phyloP scores from a whole-genome alignment of 73 alveolate genomes.

The Paraurostyla sp. region DNA sequence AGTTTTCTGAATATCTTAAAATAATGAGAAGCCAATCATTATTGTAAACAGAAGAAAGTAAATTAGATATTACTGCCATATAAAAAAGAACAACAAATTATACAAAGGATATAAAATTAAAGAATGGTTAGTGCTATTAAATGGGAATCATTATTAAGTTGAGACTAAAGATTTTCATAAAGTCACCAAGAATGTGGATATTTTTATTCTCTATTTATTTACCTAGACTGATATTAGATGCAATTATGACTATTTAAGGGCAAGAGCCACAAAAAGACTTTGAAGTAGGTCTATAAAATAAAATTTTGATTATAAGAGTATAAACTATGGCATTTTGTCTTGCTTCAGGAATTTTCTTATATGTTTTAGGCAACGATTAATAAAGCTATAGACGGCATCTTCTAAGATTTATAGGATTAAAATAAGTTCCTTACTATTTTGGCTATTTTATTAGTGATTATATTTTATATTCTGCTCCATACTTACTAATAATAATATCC shows the following conservation, averaged over 20 bases:
- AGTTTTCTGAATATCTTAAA: neutral
- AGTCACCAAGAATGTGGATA: constrained; percentile 43
- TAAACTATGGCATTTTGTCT: constrained; percentile 6
- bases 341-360: constrained; percentile 32
- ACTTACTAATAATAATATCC: neutral
- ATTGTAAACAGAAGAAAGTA: neutral
- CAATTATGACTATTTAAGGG: neutral
- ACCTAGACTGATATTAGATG: constrained; percentile 4
- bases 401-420: constrained; percentile 38
- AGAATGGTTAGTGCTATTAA: too few relatives aligned
- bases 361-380: constrained; percentile 12
- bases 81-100: neutral
- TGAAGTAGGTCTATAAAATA: neutral
- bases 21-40: neutral
- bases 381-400: neutral
- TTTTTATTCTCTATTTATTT: neutral
- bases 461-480: constrained; percentile 29
- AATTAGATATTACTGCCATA: neutral
- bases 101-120: neutral
- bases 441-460: constrained; percentile 39
- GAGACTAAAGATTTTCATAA: neutral
- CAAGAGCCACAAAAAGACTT: neutral
- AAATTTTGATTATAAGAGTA: neutral
- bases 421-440: constrained; percentile 38
- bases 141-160: neutral